Conservation (phyloP, 371 early-diverging fungal genomes). For the Mortierella polycephala region DNA sequence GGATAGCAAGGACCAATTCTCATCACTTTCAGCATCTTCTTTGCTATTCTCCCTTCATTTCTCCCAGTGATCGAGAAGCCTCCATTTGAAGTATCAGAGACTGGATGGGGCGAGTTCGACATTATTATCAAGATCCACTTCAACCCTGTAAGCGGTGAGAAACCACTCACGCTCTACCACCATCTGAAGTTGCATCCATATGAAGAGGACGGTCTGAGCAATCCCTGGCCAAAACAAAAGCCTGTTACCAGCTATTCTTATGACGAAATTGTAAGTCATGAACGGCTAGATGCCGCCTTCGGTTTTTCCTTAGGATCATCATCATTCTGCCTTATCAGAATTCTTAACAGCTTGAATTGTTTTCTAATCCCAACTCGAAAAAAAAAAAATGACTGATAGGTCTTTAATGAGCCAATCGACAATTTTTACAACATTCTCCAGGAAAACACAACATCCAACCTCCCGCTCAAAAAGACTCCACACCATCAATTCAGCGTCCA, state of each 20-base stretch:
- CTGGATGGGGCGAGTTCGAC: constrained; percentile 99
- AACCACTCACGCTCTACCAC: constrained; percentile 85
- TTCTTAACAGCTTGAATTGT: too few relatives aligned
- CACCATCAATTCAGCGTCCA: constrained; percentile 58
- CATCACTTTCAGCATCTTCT: not conserved
- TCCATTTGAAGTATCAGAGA: constrained; percentile 94
- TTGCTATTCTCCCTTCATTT: not conserved
- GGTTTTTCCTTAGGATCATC: too few relatives aligned
- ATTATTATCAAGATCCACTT: constrained; percentile 92
- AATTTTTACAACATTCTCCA: constrained; percentile 76
- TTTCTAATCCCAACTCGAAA: too few relatives aligned
- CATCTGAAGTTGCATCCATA: constrained; percentile 85
- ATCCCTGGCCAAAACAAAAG: constrained; percentile 79
- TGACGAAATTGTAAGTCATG: constrained; percentile 76
- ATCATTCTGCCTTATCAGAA: too few relatives aligned
- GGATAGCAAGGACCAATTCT: too few relatives aligned
- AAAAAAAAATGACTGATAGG: constrained; percentile 48
- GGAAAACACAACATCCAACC: constrained; percentile 62
- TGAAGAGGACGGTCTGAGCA: constrained; percentile 72
- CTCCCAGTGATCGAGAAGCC: constrained; percentile 76
- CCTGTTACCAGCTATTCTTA: constrained; percentile 81
- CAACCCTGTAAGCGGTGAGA: constrained; percentile 79
- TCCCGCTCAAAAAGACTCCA: constrained; percentile 59
- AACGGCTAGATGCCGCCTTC: not conserved
- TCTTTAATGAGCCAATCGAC: constrained; percentile 91